Conservation (phyloP, 2,329 filamentous ascomycete genomes). For the Cercospora citrullina region DNA sequence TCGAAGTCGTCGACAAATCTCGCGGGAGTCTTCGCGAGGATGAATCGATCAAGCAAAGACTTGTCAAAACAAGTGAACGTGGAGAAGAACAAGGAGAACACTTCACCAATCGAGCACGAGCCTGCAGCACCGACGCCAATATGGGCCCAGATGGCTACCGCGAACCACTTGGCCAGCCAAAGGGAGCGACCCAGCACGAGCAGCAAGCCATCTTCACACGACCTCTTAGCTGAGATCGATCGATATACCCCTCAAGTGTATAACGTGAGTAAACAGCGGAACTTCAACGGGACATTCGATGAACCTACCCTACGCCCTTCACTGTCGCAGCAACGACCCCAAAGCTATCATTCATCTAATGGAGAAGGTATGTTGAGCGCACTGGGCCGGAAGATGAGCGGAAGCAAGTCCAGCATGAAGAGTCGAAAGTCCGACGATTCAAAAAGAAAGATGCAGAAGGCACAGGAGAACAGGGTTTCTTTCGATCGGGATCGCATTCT, state of each 20-base stretch:
- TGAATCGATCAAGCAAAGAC: conserved; percentile 66
- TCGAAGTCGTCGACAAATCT: conserved; percentile 82
- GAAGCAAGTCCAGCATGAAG: conserved; percentile 30
- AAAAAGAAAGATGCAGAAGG: conserved; percentile 21
- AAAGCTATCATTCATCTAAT: conserved; percentile 29
- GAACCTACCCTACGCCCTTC: conserved; percentile 51
- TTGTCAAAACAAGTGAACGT: conserved; percentile 53
- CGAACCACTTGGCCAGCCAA: conserved; percentile 25
- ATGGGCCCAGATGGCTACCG: conserved; percentile 70
- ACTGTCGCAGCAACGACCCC: conserved; percentile 33
- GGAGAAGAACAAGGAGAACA: conserved; percentile 78
- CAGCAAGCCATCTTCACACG: conserved; percentile 45
- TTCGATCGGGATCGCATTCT: conserved; percentile 27
- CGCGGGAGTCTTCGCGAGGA: conserved; percentile 70
- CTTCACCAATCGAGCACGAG: conserved; percentile 56
- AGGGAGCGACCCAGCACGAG: conserved; percentile 47
- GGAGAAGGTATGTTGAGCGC: conserved; percentile 30
- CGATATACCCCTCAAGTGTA: conserved; percentile 62
- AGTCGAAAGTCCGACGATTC: conserved; percentile 32
- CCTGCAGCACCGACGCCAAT: conserved; percentile 63
- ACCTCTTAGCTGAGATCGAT: conserved; percentile 56
- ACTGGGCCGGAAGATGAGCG: conserved; percentile 35
- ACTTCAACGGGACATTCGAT: conserved; percentile 48
- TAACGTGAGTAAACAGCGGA: conserved; percentile 61
- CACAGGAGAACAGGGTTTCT: conserved; percentile 23